Conservation (phyloP, 169 alveolate genomes). For the Plasmodium blacklocki region DNA sequence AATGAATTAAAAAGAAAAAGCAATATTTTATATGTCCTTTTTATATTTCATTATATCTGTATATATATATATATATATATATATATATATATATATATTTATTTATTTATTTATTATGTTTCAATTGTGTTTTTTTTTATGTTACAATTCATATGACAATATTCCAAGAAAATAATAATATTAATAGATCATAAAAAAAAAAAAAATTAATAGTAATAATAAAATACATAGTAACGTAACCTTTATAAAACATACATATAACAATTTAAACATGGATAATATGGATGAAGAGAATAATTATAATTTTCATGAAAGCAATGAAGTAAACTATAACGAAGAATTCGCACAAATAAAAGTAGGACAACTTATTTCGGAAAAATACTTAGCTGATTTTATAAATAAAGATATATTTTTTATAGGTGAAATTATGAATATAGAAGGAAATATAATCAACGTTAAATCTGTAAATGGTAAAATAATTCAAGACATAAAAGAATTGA, state of each 20-base stretch:
- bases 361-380: conserved; percentile 53
- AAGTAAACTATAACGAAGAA: conserved; percentile 5
- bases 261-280: background rate
- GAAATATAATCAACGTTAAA: conserved; percentile 19
- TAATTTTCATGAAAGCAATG: background rate
- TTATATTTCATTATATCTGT: too few relatives aligned
- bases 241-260: conserved; percentile 5
- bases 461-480: conserved; percentile 61
- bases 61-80: too few relatives aligned
- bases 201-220: background rate
- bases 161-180: background rate
- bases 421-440: conserved; percentile 30
- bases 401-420: conserved; percentile 67
- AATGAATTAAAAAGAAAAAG: too few relatives aligned
- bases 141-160: background rate
- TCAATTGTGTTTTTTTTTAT: too few relatives aligned
- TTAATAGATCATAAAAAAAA: background rate
- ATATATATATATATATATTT: too few relatives aligned
- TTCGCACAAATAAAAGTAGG: conserved; percentile 26
- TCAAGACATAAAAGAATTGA: background rate
- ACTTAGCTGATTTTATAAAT: conserved; percentile 42
- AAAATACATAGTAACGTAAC: background rate
- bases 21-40: too few relatives aligned
- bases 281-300: background rate
- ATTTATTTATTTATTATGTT: too few relatives aligned